Evolutionary conservation across 306 rosid species (phyloP).

Genomic region (Rubus parviflorus): DNA sequence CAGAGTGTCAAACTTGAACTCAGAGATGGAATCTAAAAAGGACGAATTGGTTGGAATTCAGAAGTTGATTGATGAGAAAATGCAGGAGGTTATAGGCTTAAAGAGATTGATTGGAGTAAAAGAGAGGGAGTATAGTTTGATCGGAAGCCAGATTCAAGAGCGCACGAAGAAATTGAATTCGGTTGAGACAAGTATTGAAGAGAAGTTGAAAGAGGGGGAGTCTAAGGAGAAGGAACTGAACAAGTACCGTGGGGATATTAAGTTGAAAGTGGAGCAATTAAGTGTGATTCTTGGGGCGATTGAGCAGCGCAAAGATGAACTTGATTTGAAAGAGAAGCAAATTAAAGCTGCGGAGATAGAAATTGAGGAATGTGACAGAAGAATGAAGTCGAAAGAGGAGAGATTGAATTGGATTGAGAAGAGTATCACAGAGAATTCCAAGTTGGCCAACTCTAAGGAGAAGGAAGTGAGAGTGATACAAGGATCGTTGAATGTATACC

Average conservation of each 20-base stretch:
- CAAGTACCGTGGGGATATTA: not conserved
- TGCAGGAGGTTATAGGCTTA: conserved; percentile 13
- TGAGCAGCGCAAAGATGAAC: not conserved
- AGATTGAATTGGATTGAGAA: not conserved
- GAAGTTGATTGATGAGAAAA: conserved; percentile 17
- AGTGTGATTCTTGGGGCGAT: not conserved
- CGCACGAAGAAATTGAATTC: conserved; percentile 18
- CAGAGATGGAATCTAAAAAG: conserved; percentile 9
- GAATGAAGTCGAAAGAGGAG: not conserved
- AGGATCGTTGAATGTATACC: not conserved
- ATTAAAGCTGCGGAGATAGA: not conserved
- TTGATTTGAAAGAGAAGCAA: not conserved
- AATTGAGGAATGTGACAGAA: not conserved
- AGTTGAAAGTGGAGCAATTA: not conserved
- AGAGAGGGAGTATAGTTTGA: conserved; percentile 26
- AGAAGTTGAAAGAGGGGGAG: conserved; percentile 12
- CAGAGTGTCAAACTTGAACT: conserved; percentile 3
- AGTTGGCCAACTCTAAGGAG: not conserved
- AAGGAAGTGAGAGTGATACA: not conserved
- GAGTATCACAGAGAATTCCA: not conserved
- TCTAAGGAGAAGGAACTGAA: conserved; percentile 8
- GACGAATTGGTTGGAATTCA: conserved; percentile 16
- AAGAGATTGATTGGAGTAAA: conserved; percentile 30
- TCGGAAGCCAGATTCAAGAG: conserved; percentile 23
- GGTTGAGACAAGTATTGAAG: not conserved